phyloP scores from a whole-genome alignment of 371 early-diverging fungal genomes.

The Chytridium lagenaria region DNA sequence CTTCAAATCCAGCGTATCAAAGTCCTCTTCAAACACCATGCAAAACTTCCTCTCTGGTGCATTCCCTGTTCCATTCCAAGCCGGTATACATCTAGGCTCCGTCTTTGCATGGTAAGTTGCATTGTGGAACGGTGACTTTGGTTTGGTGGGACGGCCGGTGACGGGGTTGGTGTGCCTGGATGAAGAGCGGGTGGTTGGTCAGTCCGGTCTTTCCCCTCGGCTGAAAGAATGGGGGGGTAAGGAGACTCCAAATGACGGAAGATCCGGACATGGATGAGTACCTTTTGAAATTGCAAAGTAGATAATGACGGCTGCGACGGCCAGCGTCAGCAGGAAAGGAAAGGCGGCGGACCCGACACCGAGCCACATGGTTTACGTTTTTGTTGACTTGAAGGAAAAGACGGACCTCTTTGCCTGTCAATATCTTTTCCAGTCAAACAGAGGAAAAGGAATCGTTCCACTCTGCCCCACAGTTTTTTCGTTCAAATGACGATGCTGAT shows the following conservation, averaged over 20 bases:
- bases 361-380: no score
- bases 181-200: background rate
- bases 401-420: no score
- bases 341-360: background rate
- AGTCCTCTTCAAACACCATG: conserved; percentile 67
- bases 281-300: background rate
- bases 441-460: no score
- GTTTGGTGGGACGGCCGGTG: background rate
- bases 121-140: background rate
- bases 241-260: background rate
- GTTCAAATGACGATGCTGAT: no score
- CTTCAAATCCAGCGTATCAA: conserved; percentile 61
- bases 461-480: no score
- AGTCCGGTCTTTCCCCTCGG: background rate
- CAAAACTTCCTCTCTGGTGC: conserved; percentile 49
- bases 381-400: no score
- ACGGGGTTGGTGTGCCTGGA: background rate
- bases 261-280: background rate
- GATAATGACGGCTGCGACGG: background rate
- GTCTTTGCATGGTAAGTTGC: background rate
- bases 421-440: no score
- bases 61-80: background rate
- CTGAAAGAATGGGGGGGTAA: no score
- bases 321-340: background rate
- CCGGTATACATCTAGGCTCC: background rate